Conservation (phyloP, 805 yeast species). For the Saccharomycopsis olivae region DNA sequence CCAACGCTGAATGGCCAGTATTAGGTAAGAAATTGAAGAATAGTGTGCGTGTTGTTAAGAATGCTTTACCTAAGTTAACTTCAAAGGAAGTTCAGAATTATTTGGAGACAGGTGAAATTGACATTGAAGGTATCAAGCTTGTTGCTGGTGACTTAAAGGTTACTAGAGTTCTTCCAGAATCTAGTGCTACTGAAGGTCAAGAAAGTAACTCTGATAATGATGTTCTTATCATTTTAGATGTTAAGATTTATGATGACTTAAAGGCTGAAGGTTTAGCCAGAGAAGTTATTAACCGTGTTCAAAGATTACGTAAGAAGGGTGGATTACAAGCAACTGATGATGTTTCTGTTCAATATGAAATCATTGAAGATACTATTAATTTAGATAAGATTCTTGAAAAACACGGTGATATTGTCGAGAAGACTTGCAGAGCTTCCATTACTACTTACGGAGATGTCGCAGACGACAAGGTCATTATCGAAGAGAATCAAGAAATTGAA, state of each 20-base stretch:
- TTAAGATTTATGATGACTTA: constrained; percentile 76
- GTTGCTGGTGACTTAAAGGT: constrained; percentile 84
- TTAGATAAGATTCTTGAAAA: constrained; percentile 49
- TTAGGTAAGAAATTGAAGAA: constrained; percentile 94
- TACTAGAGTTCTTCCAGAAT: constrained; percentile 76
- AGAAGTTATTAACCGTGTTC: constrained; percentile 93
- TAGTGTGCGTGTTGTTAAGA: constrained; percentile 90
- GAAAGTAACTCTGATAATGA: constrained; percentile 85
- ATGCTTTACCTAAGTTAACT: constrained; percentile 73
- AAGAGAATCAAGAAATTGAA: constrained; percentile 78
- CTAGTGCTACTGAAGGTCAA: constrained; percentile 53
- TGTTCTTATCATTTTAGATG: constrained; percentile 82
- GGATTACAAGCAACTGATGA: constrained; percentile 94
- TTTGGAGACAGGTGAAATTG: constrained; percentile 59
- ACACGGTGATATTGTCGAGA: constrained; percentile 60
- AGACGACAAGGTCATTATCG: constrained; percentile 50
- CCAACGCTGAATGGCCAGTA: constrained; percentile 98
- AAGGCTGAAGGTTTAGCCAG: constrained; percentile 93
- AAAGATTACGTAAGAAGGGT: constrained; percentile 92
- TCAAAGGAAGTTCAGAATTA: constrained; percentile 76
- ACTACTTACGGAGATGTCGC: constrained; percentile 32
- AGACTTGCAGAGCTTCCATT: constrained; percentile 57
- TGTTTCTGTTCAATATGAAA: constrained; percentile 71
- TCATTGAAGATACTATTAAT: constrained; percentile 52
- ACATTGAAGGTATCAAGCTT: constrained; percentile 83